Evolutionary conservation across 306 rosid species (phyloP).

Genomic region (Cicer chorassanicum): DNA sequence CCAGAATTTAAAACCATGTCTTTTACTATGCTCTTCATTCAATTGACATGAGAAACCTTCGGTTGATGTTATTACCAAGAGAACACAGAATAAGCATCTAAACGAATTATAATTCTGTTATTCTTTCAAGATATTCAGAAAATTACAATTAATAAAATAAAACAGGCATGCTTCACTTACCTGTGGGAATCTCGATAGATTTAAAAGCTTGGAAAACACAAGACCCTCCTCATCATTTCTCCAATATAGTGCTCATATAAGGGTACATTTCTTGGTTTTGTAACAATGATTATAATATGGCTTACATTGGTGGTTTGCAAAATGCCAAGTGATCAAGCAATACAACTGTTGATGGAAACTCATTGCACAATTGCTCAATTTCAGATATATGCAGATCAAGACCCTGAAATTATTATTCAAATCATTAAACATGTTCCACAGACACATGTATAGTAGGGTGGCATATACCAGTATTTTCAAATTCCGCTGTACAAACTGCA

Average conservation of each 20-base stretch:
- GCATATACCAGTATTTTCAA: too few relatives aligned
- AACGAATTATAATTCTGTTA: not conserved
- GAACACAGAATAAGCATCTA: not conserved
- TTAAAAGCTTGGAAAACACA: conserved; percentile 67
- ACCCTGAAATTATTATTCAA: conserved; percentile 60
- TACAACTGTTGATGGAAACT: conserved; percentile 79
- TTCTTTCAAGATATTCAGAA: not conserved
- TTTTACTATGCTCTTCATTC: too few relatives aligned
- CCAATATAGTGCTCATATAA: conserved; percentile 47
- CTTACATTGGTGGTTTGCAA: conserved; percentile 88
- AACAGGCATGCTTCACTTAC: conserved; percentile 45
- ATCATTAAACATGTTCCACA: not conserved
- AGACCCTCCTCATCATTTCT: conserved; percentile 74
- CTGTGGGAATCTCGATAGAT: conserved; percentile 85
- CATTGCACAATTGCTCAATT: conserved; percentile 76
- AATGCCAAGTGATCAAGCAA: conserved; percentile 86
- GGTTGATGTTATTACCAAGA: not conserved
- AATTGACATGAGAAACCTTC: too few relatives aligned
- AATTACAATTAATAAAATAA: not conserved
- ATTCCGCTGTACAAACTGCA: too few relatives aligned
- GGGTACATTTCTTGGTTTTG: conserved; percentile 8
- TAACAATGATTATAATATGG: conserved; percentile 2
- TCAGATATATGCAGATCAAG: conserved; percentile 75
- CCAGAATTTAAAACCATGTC: too few relatives aligned
- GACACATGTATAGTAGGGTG: not conserved